Evolutionary conservation across 495 filamentous ascomycete species (phyloP).

Genomic region (Annulohypoxylon moriforme): DNA sequence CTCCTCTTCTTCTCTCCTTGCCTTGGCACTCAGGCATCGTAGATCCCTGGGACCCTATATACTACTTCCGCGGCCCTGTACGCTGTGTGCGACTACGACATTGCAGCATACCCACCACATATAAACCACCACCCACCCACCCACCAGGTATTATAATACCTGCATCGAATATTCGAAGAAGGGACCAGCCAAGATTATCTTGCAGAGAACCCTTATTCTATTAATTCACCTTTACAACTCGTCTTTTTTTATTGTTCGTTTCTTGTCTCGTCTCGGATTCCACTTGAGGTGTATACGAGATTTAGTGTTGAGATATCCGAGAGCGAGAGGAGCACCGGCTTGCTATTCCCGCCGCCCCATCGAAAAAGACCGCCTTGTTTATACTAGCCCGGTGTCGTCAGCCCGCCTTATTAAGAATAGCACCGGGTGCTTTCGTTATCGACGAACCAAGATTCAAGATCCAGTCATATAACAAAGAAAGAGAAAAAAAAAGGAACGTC

Average conservation of each 20-base stretch:
- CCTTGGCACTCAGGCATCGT: constrained; percentile 47
- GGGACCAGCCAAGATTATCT: constrained; percentile 37
- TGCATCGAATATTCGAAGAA: constrained; percentile 47
- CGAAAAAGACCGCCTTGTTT: constrained; percentile 13
- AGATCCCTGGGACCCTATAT: constrained; percentile 42
- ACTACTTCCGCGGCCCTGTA: constrained; percentile 24
- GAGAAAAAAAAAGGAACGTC: constrained; percentile 24
- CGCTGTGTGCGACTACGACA: constrained; percentile 39
- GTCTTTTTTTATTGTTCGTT: constrained; percentile 18
- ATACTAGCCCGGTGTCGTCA: constrained; percentile 20
- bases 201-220: constrained; percentile 15
- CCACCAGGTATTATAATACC: constrained; percentile 15
- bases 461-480: constrained; percentile 4
- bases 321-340: constrained; percentile 27
- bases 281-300: constrained; percentile 16
- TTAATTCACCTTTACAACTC: not conserved
- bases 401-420: not conserved
- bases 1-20: constrained; percentile 31
- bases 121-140: constrained; percentile 29
- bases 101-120: constrained; percentile 33
- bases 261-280: constrained; percentile 8
- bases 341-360: constrained; percentile 23
- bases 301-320: constrained; percentile 27
- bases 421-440: constrained; percentile 5
- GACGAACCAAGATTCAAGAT: not conserved